Conservation (phyloP, 2,329 filamentous ascomycete species). For the Monilinia fructicola region DNA sequence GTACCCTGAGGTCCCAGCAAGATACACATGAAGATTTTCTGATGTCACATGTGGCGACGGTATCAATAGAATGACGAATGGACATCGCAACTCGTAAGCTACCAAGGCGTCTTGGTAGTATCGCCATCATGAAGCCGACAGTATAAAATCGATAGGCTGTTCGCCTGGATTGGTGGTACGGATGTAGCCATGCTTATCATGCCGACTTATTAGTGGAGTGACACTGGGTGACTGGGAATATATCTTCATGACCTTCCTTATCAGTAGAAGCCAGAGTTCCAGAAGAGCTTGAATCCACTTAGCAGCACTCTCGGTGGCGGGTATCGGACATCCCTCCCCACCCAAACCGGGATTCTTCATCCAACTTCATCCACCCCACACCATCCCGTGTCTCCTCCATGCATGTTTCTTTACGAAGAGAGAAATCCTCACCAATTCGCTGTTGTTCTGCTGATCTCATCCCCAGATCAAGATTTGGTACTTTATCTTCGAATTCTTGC, state of each 20-base stretch:
- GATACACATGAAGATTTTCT: background rate
- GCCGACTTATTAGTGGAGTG: slow-evolving; percentile 2
- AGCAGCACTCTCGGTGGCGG: slow-evolving; percentile 1
- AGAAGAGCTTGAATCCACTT: slow-evolving; percentile 9
- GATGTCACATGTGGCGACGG: background rate
- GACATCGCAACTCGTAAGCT: background rate
- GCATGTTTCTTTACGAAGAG: background rate
- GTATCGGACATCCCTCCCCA: slow-evolving; percentile 8
- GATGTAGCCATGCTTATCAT: background rate
- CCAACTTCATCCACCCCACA: background rate
- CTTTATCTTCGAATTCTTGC: background rate
- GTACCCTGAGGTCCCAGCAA: background rate
- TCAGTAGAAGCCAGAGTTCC: slow-evolving; percentile 3
- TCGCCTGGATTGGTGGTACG: slow-evolving; percentile 2
- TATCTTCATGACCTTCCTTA: slow-evolving; percentile 19
- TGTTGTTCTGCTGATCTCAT: background rate
- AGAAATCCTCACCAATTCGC: background rate
- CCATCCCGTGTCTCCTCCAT: background rate
- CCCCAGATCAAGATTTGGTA: slow-evolving; percentile 1
- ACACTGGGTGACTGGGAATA: slow-evolving; percentile 2
- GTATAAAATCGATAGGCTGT: slow-evolving; percentile 13
- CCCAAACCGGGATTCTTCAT: background rate
- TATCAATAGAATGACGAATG: background rate
- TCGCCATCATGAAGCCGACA: background rate
- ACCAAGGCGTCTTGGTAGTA: slow-evolving; percentile 2